Conservation (phyloP, 2,329 filamentous ascomycete species). For the Neofusicoccum laricinum region DNA sequence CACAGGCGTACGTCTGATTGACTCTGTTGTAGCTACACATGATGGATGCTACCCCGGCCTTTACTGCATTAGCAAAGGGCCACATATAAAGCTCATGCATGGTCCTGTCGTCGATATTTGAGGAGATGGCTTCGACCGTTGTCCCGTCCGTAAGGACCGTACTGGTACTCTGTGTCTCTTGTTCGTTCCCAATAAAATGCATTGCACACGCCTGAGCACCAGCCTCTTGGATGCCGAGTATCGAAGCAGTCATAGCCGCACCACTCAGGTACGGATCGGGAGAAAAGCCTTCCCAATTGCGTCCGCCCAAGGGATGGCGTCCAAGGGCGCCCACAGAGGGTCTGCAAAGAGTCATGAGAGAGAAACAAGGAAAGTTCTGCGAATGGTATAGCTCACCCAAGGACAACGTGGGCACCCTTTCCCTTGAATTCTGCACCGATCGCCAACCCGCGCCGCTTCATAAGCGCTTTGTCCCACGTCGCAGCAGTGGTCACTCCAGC, state of each 20-base stretch:
- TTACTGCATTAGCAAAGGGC: conserved; percentile 72
- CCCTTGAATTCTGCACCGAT: conserved; percentile 31
- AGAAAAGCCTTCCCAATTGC: conserved; percentile 50
- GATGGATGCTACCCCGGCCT: conserved; percentile 57
- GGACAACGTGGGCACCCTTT: conserved; percentile 39
- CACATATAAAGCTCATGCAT: conserved; percentile 74
- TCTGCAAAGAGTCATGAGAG: conserved; percentile 12
- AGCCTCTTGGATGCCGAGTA: conserved; percentile 43
- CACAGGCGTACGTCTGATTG: conserved; percentile 40
- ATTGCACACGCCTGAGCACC: conserved; percentile 43
- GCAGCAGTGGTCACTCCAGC: conserved; percentile 36
- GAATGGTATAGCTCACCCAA: conserved; percentile 30
- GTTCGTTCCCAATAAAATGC: conserved; percentile 63
- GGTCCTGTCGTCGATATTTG: conserved; percentile 70
- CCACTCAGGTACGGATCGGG: conserved; percentile 49
- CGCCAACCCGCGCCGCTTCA: conserved; percentile 29
- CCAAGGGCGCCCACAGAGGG: conserved; percentile 44
- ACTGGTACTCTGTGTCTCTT: conserved; percentile 53
- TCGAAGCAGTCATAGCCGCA: conserved; percentile 40
- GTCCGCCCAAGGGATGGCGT: conserved; percentile 40
- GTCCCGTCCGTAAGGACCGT: conserved; percentile 47
- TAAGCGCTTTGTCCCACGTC: conserved; percentile 39
- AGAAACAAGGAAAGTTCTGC: not conserved
- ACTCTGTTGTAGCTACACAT: conserved; percentile 47
- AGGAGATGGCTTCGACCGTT: conserved; percentile 36